Percentiles rank a stretch among this genome's conserved stretches.
Conservation (phyloP, 169 alveolate genomes). For the Plasmodium relictum region DNA sequence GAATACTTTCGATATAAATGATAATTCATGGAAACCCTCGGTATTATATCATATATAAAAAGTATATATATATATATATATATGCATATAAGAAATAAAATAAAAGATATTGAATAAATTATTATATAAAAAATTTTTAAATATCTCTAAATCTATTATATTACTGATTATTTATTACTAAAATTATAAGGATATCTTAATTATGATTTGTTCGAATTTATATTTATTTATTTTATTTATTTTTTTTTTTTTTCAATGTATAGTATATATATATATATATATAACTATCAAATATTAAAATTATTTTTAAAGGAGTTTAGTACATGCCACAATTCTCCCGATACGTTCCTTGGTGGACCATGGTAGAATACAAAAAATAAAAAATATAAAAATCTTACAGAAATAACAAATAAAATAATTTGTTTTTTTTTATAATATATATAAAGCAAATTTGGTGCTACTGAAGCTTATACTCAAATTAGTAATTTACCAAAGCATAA, state of each 20-base stretch:
- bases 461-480: slow-evolving; percentile 49
- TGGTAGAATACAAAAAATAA: slow-evolving; percentile 32
- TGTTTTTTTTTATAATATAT: slow-evolving; percentile 1
- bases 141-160: too few species aligned
- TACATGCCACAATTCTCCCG: slow-evolving; percentile 67
- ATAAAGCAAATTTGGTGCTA: slow-evolving; percentile 50
- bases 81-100: not conserved
- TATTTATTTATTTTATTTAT: not conserved
- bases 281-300: not conserved
- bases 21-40: slow-evolving; percentile 56
- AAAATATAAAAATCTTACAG: not conserved
- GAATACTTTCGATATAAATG: slow-evolving; percentile 48
- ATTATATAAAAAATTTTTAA: too few species aligned
- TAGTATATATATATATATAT: not conserved
- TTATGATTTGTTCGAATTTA: not conserved
- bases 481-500: slow-evolving; percentile 78
- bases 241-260: not conserved
- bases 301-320: slow-evolving; percentile 35
- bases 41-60: slow-evolving; percentile 5
- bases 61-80: not conserved
- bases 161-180: not conserved
- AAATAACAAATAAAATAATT: not conserved
- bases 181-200: not conserved
- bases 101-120: not conserved
- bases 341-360: slow-evolving; percentile 70